Base-by-base conservation (phyloP, 2,329 filamentous ascomycete genomes). In the Myriosclerotinia curreyana region DNA sequence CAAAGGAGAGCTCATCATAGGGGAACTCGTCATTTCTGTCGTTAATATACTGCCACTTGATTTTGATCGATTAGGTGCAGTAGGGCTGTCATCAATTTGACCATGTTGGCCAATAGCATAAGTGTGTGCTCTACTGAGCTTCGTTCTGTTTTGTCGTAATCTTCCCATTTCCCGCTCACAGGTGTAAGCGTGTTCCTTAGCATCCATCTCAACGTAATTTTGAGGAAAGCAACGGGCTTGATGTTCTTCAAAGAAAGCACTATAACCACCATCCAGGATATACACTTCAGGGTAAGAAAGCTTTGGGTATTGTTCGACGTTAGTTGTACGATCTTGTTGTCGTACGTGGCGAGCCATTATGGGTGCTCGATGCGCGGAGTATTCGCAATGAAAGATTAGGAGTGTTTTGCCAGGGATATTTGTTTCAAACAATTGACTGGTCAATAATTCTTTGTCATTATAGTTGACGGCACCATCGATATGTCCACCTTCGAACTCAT, bases 271-370 rank as follows among this genome's bases (percentile, higher is more conserved):
- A 69, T 98, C 92, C 49, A 99, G 82, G 71, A 99, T 96, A 77
- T 99, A 99, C 69, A 98, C 87, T 76, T 99, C 95, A 2, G 95
- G 95, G 74, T 96, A 99, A n/a, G 89, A 92, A 66, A 99, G 85
- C 66, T 83, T 84, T 22, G 95, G 95, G 74, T 98, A 99, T 69
- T 84, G 83, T 76, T 95, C 91, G 62, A 87, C 86, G 76, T 99
- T 99, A 74, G 87, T 82, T 46, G 87, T 86, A 66, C 95, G 91
- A 77, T 99, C 95, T 74, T 91, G 87, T 66, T 92, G 88, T 69
- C 95, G 93, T 67, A 99, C 86, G 76, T 92, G 92, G 72, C 95
- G 92, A 58, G 95, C 95, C 90, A 98, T 98, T 68, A 96, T 88
- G 54, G 95, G 95, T 53, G 95, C 95, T 67, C 95, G 91, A 76